phyloP scores from a whole-genome alignment of 768 basidiomycete species.

The Boletus sensibilis region DNA sequence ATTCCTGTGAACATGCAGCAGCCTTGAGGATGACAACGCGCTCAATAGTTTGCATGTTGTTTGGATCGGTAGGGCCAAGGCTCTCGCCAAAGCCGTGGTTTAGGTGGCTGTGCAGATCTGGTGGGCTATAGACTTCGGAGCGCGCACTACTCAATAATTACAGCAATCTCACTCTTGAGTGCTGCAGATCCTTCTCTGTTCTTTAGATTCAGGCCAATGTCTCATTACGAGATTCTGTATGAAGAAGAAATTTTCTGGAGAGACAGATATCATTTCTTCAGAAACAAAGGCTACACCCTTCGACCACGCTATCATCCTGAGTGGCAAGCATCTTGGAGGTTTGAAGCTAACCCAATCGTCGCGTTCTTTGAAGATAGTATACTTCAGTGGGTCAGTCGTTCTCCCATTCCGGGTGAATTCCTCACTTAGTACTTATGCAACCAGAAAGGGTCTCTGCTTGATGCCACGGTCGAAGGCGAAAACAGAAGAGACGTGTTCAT shows the following conservation, averaged over 20 bases:
- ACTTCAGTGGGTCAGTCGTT: background rate
- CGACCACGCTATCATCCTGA: constrained; percentile 26
- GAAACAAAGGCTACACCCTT: constrained; percentile 24
- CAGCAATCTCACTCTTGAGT: no score
- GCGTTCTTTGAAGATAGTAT: background rate
- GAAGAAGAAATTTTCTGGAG: constrained; percentile 19
- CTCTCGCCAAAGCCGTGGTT: no score
- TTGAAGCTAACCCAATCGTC: background rate
- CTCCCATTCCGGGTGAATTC: background rate
- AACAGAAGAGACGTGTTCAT: constrained; percentile 9
- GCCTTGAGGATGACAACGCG: background rate
- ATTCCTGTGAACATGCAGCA: background rate
- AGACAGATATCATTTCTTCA: constrained; percentile 16
- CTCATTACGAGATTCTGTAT: background rate
- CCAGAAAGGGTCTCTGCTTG: constrained; percentile 2
- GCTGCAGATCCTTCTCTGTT: no score
- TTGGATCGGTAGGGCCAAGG: no score
- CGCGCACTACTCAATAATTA: no score
- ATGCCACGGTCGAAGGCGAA: constrained; percentile 4
- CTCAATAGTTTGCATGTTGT: no score
- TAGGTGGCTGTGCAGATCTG: no score
- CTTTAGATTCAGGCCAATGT: no score
- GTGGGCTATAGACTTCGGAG: no score
- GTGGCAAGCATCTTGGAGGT: constrained; percentile 33
- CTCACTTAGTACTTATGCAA: background rate